phyloP scores from a whole-genome alignment of 75 land plant species.

The Picea glauca region DNA sequence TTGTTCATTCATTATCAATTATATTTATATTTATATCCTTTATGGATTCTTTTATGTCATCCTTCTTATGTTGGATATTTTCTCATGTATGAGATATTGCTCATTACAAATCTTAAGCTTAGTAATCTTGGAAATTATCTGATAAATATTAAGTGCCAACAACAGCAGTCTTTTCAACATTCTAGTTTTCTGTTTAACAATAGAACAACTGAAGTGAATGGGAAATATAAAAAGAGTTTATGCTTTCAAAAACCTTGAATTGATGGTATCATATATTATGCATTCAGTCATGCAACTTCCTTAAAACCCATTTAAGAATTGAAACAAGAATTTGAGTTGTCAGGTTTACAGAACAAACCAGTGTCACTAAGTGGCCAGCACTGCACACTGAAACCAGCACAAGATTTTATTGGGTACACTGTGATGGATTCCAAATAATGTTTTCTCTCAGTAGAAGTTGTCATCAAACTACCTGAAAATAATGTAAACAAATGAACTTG shows the following conservation, averaged over 20 bases:
- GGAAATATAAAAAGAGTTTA: background rate
- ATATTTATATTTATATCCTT: too few relatives aligned
- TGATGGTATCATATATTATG: background rate
- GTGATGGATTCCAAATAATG: conserved; percentile 50
- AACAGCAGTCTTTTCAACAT: background rate
- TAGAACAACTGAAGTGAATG: background rate
- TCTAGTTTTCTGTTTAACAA: background rate
- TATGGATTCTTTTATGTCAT: too few relatives aligned
- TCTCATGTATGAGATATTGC: too few relatives aligned
- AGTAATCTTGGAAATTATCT: background rate
- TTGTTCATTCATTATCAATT: too few relatives aligned
- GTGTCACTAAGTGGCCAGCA: conserved; percentile 71
- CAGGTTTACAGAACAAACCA: conserved; percentile 33
- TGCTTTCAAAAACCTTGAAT: background rate
- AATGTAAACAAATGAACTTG: background rate
- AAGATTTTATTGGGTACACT: conserved; percentile 91
- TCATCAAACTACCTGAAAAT: conserved; percentile 16
- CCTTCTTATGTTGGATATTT: too few relatives aligned
- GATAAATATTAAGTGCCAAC: background rate
- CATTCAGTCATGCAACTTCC: background rate
- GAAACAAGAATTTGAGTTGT: background rate
- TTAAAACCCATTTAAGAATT: background rate
- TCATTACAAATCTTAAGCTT: background rate
- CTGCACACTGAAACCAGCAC: conserved; percentile 74
- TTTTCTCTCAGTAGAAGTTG: background rate